Evolutionary conservation across 495 filamentous ascomycete species (phyloP), one percentile per base, ranked within the genome.

Genomic region (Terfezia boudieri): DNA sequence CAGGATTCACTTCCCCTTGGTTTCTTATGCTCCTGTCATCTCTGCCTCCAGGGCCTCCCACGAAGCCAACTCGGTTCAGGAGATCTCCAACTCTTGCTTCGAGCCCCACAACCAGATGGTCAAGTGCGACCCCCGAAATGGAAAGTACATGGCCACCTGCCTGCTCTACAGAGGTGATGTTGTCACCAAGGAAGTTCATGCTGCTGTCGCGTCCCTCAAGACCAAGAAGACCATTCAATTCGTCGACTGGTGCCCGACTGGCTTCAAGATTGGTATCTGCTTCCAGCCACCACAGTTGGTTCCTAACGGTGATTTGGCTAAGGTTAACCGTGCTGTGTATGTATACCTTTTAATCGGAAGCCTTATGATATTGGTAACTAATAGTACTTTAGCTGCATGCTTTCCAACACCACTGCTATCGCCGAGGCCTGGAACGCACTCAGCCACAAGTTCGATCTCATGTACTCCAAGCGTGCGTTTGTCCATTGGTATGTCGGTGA

Each of bases 21-120:
- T 93, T 73, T 82, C 78, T 60, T 93, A 90, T 60, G 85, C 86
- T 10, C 86, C 86, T 3, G 86, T 93, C 60, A 79, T 92, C 61
- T 83, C 80, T 9, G 79, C 77, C 43, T 76, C 79, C 67, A 85
- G 83, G 73, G 85, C 82, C 66, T 79, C 80, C 36, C 86, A 93
- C 65, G 86, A 92, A 74, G 88, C 76, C 66, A 73, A 78, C 67
- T 78, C 74, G 8, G 75, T 79, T 55, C 72, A 73, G 61, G 77
- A 79, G 68, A 79, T 79, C 65, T 77, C 76, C 64, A 76, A 65
- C 70, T 74, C 74, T 57, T 79, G 84, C 70, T 88, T 89, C 66
- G 86, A 93, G 71, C 86, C 86, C 52, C 84, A 87, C 75, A 93
- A 93, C 74, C 86, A 93, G 73, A 93, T 93, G 86, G 86, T 93